These are phyloP conservation scores for Lasiodiplodia sp. DNA, from an alignment of 2,329 filamentous ascomycete genomes.

Conservation along the genomic window DNA sequence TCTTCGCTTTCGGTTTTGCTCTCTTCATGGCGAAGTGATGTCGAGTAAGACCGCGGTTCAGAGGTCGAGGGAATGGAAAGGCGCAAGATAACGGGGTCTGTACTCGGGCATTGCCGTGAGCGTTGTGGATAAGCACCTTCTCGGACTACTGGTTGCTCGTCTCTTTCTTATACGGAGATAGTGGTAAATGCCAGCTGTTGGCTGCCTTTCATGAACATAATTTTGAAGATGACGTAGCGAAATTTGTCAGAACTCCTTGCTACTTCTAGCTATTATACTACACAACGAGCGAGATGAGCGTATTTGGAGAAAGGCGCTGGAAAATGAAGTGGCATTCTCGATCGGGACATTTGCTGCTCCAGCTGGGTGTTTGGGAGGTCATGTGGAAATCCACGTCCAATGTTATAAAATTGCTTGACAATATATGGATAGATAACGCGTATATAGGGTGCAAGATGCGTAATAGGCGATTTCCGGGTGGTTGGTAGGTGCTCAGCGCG, in stretches of 20 bases:
- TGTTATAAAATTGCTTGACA: not conserved
- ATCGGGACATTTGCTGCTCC: not conserved
- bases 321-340: not conserved
- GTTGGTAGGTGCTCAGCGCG: not conserved
- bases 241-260: not conserved
- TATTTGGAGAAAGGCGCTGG: not conserved
- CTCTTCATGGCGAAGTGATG: not conserved
- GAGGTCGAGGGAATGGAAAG: not conserved
- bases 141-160: not conserved
- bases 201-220: not conserved
- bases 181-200: not conserved
- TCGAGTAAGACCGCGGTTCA: not conserved
- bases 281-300: not conserved
- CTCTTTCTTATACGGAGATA: not conserved
- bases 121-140: not conserved
- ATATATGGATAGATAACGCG: not conserved
- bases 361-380: not conserved
- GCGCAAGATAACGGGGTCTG: not conserved
- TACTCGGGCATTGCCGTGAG: not conserved
- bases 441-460: not conserved
- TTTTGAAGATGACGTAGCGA: not conserved
- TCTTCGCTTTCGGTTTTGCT: not conserved
- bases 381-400: not conserved
- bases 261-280: not conserved
- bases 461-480: not conserved